Evolutionary conservation across 495 filamentous ascomycete genomes (phyloP).

Genomic region (Penicillium odoratum): DNA sequence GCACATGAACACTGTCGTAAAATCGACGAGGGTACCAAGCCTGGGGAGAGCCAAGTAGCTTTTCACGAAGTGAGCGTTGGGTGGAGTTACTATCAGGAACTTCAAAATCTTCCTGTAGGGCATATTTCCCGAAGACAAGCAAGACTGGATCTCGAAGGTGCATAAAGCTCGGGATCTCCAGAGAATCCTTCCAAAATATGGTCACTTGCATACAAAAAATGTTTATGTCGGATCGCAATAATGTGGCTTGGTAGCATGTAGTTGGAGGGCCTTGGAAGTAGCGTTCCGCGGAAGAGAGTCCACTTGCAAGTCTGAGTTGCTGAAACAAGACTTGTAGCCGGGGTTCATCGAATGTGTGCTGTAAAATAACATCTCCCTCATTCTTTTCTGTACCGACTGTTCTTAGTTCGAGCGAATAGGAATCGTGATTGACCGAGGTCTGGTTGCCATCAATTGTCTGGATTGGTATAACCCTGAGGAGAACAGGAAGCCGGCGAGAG

Average conservation of each 20-base stretch:
- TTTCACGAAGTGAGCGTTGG: constrained; percentile 13
- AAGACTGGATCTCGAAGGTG: constrained; percentile 20
- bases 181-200: constrained; percentile 42
- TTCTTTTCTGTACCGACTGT: constrained; percentile 9
- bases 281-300: constrained; percentile 29
- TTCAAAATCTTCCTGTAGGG: constrained; percentile 22
- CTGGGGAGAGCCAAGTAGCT: constrained; percentile 11
- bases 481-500: constrained; percentile 22
- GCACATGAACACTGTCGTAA: constrained; percentile 65
- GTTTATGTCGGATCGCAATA: constrained; percentile 19
- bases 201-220: constrained; percentile 30
- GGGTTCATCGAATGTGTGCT: constrained; percentile 18
- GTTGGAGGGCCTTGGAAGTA: constrained; percentile 23
- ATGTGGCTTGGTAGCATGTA: constrained; percentile 37
- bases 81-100: neutral
- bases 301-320: constrained; percentile 22
- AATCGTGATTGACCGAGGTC: constrained; percentile 1
- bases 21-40: constrained; percentile 59
- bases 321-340: constrained; percentile 20
- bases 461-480: neutral
- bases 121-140: constrained; percentile 33
- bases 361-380: constrained; percentile 16
- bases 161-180: constrained; percentile 26
- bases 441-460: neutral
- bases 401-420: constrained; percentile 22